A percentile compares a stretch with the other conserved stretches of the same genome.
Conservation (phyloP, 75 land plant species). For the Sequoia sempervirens region DNA sequence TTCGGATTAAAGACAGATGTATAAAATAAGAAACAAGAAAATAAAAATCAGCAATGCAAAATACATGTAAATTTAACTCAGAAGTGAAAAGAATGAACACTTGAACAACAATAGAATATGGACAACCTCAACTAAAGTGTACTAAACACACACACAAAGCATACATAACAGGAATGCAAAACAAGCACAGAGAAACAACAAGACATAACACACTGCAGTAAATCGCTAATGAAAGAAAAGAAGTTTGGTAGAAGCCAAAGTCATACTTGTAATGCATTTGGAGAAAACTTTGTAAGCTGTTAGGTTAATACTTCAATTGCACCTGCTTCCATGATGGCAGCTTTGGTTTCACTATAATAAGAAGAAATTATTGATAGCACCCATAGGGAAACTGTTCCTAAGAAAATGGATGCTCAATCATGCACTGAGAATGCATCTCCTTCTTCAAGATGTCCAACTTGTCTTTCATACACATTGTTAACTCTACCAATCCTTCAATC, state of each 20-base stretch:
- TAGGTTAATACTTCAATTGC: constrained; percentile 16
- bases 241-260: no score
- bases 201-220: not conserved
- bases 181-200: not conserved
- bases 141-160: not conserved
- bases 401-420: constrained; percentile 42
- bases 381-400: constrained; percentile 79
- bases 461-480: no score
- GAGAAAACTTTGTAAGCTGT: constrained; percentile 41
- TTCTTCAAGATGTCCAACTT: no score
- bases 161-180: not conserved
- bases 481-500: no score
- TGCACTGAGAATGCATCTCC: no score
- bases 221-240: not conserved
- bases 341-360: not conserved
- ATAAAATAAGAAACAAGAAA: no score
- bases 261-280: no score
- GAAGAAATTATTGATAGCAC: constrained; percentile 67
- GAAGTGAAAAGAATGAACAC: no score
- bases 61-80: not conserved
- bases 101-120: not conserved
- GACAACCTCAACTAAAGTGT: not conserved
- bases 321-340: no score
- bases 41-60: not conserved
- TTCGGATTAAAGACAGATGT: constrained; percentile 10